phyloP scores from a whole-genome alignment of 164 flowering plant species.

The Sextonia rubra region DNA sequence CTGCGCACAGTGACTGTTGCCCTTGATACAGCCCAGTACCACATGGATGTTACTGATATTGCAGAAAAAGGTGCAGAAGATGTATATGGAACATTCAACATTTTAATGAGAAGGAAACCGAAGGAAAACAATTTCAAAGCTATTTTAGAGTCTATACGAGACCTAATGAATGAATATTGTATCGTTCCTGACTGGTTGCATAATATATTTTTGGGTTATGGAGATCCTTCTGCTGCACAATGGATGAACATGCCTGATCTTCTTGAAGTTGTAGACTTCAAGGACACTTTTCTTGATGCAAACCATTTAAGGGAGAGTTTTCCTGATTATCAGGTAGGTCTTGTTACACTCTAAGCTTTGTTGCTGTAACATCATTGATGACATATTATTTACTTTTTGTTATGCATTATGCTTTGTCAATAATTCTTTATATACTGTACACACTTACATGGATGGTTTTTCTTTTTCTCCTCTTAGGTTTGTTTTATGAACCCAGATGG shows the following conservation, averaged over 20 bases:
- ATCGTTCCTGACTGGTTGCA: constrained; percentile 98
- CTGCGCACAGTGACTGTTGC: constrained; percentile 90
- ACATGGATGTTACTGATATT: constrained; percentile 87
- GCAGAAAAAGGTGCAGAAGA: constrained; percentile 91
- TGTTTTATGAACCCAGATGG: constrained; percentile 71
- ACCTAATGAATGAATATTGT: constrained; percentile 99
- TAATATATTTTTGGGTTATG: constrained; percentile 91
- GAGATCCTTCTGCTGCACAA: constrained; percentile 97
- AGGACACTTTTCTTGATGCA: constrained; percentile 89
- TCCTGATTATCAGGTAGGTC: constrained; percentile 65
- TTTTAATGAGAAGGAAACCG: constrained; percentile 95
- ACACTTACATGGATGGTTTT: not conserved
- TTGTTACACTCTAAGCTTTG: not conserved
- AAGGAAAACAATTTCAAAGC: constrained; percentile 99
- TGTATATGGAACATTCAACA: constrained; percentile 82
- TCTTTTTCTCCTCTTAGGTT: constrained; percentile 36
- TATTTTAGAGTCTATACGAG: constrained; percentile 92
- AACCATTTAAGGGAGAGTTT: constrained; percentile 72
- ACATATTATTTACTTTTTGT: not conserved
- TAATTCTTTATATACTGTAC: not conserved
- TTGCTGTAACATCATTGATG: not conserved
- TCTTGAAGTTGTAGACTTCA: constrained; percentile 77
- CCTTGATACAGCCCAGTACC: constrained; percentile 93
- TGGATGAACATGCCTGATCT: constrained; percentile 97
- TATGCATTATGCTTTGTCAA: not conserved